Conservation (phyloP, 257 asterid genomes). For the Solanum clarkiae region DNA sequence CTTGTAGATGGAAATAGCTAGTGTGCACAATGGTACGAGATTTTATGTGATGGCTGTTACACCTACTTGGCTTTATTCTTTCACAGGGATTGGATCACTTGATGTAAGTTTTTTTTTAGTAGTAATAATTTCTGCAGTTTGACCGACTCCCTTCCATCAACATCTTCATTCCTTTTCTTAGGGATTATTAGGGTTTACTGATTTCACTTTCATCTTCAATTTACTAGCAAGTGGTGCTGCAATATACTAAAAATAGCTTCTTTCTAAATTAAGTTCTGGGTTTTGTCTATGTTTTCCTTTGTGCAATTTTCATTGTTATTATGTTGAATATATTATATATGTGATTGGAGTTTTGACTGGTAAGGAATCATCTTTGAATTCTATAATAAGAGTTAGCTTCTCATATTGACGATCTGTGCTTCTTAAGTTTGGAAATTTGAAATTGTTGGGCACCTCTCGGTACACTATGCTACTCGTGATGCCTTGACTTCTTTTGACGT, state of each 20-base stretch:
- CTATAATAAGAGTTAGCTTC: neutral
- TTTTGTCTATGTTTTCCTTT: neutral
- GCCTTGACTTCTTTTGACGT: neutral
- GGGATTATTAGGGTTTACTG: neutral
- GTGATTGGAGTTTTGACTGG: neutral
- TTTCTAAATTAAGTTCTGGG: neutral
- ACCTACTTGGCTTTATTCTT: constrained; percentile 93
- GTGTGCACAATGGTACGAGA: constrained; percentile 26
- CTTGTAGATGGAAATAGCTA: constrained; percentile 87
- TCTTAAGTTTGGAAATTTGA: neutral
- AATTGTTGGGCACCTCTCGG: neutral
- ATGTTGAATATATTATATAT: neutral
- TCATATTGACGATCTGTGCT: neutral
- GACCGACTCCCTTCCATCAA: neutral
- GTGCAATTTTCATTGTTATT: neutral
- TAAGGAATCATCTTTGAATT: neutral
- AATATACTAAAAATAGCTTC: neutral
- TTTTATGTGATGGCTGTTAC: constrained; percentile 35
- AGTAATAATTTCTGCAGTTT: neutral
- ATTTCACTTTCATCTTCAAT: neutral
- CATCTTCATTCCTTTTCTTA: neutral
- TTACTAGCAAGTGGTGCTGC: neutral
- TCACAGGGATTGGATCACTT: constrained; percentile 79
- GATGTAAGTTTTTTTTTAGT: constrained; percentile 46
- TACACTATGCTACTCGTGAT: neutral